Evolutionary conservation across 352 stramenopile species (phyloP).

Genomic region (Globisporangium nodosum): DNA sequence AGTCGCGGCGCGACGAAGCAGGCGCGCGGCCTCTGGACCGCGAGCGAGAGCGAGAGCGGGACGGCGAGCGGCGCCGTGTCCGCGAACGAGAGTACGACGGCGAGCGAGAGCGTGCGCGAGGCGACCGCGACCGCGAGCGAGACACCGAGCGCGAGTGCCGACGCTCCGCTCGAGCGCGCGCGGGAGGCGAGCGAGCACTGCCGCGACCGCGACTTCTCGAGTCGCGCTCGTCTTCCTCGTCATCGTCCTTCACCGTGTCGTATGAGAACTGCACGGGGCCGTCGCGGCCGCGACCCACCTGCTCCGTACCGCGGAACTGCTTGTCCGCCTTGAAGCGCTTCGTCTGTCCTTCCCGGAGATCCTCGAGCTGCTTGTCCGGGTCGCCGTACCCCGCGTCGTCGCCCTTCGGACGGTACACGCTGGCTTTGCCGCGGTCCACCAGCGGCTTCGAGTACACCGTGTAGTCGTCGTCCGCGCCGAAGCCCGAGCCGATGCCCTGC

Average conservation of each 20-base stretch:
- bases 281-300: constrained; percentile 48
- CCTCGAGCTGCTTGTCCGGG: constrained; percentile 87
- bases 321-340: constrained; percentile 89
- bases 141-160: constrained; percentile 94
- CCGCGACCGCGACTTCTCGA: not conserved
- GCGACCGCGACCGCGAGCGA: constrained; percentile 89
- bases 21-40: constrained; percentile 9
- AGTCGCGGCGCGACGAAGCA: constrained; percentile 7
- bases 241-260: constrained; percentile 38
- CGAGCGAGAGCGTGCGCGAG: constrained; percentile 32
- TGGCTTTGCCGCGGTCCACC: constrained; percentile 88
- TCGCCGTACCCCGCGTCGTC: constrained; percentile 81
- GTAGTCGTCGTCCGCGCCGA: constrained; percentile 98
- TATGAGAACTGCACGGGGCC: constrained; percentile 87
- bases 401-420: constrained; percentile 87
- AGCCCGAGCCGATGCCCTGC: constrained; percentile 93
- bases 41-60: constrained; percentile 11
- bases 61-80: not conserved
- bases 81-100: constrained; percentile 28
- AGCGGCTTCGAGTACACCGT: constrained; percentile 98
- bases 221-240: constrained; percentile 18
- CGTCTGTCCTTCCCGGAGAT: constrained; percentile 77
- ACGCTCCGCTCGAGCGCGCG: constrained; percentile 10
- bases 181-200: constrained; percentile 13
- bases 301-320: constrained; percentile 82